Conservation (phyloP, 129 eudicot species). For the Tanacetum coccineum region DNA sequence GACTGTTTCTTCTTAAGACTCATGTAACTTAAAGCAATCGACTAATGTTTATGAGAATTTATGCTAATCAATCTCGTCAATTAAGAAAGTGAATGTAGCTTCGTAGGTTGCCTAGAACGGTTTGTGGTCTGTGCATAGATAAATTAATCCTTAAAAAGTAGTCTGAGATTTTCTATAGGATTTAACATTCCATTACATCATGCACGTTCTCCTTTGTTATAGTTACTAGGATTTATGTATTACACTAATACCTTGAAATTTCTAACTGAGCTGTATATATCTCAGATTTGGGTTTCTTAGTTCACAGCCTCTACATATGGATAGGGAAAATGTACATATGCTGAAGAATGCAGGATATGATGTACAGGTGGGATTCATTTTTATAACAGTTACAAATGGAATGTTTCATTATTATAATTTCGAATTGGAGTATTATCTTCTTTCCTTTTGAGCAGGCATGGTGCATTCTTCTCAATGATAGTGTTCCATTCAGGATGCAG, state of each 20-base stretch:
- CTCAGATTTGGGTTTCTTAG: conserved; percentile 19
- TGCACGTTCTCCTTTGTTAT: too few species aligned
- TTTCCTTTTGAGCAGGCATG: conserved; percentile 43
- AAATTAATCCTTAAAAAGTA: neutral
- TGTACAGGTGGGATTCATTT: conserved; percentile 44
- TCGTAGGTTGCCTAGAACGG: too few species aligned
- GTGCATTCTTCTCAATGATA: conserved; percentile 70
- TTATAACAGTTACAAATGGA: conserved; percentile 5
- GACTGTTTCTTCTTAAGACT: neutral
- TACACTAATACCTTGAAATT: too few species aligned
- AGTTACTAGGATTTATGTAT: too few species aligned
- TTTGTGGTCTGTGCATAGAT: conserved; percentile 5
- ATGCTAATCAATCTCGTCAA: too few species aligned
- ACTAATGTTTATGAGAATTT: too few species aligned
- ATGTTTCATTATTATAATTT: neutral
- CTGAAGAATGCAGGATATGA: conserved; percentile 45
- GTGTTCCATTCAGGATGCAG: conserved; percentile 65
- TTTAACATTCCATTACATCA: too few species aligned
- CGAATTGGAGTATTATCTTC: neutral
- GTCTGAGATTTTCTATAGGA: too few species aligned
- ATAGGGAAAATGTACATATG: conserved; percentile 37
- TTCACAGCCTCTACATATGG: conserved; percentile 42
- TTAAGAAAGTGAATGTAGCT: too few species aligned
- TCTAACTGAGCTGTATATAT: too few species aligned
- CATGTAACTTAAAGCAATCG: neutral